phyloP scores from a whole-genome alignment of 352 stramenopile species.

The Pythium scleroteichum region DNA sequence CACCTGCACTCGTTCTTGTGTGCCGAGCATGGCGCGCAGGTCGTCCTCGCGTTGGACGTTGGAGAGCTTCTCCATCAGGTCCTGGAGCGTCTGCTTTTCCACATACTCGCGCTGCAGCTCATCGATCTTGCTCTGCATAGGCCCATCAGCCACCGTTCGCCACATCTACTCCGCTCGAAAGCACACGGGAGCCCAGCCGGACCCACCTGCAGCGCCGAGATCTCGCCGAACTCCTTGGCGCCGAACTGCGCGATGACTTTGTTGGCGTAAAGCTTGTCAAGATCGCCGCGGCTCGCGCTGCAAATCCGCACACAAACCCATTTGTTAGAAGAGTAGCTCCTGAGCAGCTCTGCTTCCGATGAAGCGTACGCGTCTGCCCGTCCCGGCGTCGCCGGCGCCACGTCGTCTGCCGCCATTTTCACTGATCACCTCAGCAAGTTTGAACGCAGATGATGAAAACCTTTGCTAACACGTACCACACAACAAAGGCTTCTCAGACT shows the following conservation, averaged over 20 bases:
- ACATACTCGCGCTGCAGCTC: constrained; percentile 54
- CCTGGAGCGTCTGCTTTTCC: constrained; percentile 67
- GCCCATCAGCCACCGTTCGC: background rate
- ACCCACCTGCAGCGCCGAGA: constrained; percentile 25
- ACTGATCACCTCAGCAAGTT: constrained; percentile 17
- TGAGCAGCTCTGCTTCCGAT: background rate
- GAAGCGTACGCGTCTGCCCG: background rate
- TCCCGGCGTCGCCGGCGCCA: constrained; percentile 4
- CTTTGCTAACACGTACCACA: constrained; percentile 16
- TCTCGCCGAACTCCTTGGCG: constrained; percentile 16
- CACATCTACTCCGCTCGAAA: too few relatives aligned
- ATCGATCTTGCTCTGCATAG: constrained; percentile 40
- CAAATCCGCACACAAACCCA: constrained; percentile 1
- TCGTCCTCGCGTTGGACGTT: constrained; percentile 54
- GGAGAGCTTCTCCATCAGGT: constrained; percentile 72
- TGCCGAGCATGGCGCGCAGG: constrained; percentile 32
- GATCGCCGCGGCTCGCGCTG: constrained; percentile 29
- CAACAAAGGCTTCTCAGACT: constrained; percentile 16
- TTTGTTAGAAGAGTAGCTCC: background rate
- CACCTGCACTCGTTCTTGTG: constrained; percentile 29
- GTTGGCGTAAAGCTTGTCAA: constrained; percentile 49
- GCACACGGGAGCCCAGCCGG: background rate
- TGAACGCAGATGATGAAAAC: constrained; percentile 10
- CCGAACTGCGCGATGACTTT: constrained; percentile 27
- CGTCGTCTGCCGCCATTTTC: constrained; percentile 32